Base-by-base conservation (phyloP, 768 basidiomycete species). In the Calocera cornea region DNA sequence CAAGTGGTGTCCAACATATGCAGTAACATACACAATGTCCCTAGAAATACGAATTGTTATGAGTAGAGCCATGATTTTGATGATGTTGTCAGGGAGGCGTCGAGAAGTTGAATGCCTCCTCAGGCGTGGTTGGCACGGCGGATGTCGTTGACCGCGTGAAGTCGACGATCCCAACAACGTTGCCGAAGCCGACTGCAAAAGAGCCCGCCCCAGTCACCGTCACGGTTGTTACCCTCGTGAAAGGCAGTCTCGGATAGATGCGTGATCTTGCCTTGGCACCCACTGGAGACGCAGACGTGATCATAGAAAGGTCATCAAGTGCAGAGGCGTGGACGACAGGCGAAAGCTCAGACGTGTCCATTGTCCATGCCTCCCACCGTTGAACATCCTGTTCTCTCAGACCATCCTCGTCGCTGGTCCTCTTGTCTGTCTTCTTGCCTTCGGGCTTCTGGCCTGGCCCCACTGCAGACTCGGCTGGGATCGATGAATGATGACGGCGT, bases 341-440 rank as follows among this genome's bases (percentile, higher is more conserved):
- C 40, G 66, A 40, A 24, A 60, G 40, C 17, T 64, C 31, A 47
- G 65, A 66, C 11, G 84, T 84, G 70, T 92, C 88, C 71, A 89
- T 87, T 41, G 80, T 82, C 91, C 91, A 93, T 33, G 88, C 71
- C 70, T 93, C 90, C 91, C 91, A 93, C 66, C 90, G 79, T 67
- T 91, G 88, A 41, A 92, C 76, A 29, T 85, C 86, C 29, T 54
- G 44, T 8, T 40, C 34, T 66, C 19, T 41, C 1, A 50, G 31
- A n/a, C 31, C 66, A 31, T 36, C 34, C 22, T 29, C 47, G 47
- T 33, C 36, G 47, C 33, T 44, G 11, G 34, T 24, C 44, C 27
- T 65, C 41, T 50, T 49, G 54, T 65, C 36, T 3, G 64, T 40
- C 16, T 44, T 67, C n/a, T 34, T 38, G 76, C 16, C 87, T 88